Conservation (phyloP, 1,139 yeast genomes). For the Diutina scorzettiae region DNA sequence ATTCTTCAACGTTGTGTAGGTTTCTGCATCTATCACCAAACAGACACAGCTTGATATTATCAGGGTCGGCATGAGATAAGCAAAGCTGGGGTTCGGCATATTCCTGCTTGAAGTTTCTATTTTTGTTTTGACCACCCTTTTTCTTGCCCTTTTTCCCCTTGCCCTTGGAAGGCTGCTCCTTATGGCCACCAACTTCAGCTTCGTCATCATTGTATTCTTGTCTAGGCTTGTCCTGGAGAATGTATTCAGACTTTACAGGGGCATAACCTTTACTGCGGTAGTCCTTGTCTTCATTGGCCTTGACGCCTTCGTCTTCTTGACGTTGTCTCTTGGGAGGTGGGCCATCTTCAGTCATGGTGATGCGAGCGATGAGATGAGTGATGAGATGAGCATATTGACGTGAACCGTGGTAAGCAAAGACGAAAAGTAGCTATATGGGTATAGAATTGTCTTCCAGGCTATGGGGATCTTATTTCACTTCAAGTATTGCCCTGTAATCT, state of each 20-base stretch:
- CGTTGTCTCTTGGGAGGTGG: not conserved
- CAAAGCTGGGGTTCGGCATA: slow-evolving; percentile 62
- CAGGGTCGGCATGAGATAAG: slow-evolving; percentile 45
- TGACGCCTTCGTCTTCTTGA: not conserved
- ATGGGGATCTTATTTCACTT: too few relatives aligned
- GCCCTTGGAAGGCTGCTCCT: slow-evolving; percentile 29
- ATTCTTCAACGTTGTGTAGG: slow-evolving; percentile 60
- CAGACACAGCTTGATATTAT: slow-evolving; percentile 36
- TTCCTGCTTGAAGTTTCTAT: slow-evolving; percentile 63
- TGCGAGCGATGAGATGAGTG: not conserved
- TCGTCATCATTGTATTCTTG: slow-evolving; percentile 4
- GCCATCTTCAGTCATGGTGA: not conserved
- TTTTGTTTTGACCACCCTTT: slow-evolving; percentile 80
- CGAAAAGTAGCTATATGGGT: too few relatives aligned
- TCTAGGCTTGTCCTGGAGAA: slow-evolving; percentile 17
- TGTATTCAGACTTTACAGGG: slow-evolving; percentile 49
- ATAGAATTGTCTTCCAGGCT: too few relatives aligned
- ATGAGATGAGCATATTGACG: not conserved
- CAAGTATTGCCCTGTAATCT: too few relatives aligned
- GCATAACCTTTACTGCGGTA: slow-evolving; percentile 45
- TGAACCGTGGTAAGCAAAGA: too few relatives aligned
- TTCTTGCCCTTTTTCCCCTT: slow-evolving; percentile 39
- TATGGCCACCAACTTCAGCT: slow-evolving; percentile 31
- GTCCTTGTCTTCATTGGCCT: too few relatives aligned
- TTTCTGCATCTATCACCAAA: slow-evolving; percentile 70